Percentiles rank a stretch among this genome's conserved stretches.
Conservation (phyloP, 495 filamentous ascomycete species). For the Evansstolkia leycettana region DNA sequence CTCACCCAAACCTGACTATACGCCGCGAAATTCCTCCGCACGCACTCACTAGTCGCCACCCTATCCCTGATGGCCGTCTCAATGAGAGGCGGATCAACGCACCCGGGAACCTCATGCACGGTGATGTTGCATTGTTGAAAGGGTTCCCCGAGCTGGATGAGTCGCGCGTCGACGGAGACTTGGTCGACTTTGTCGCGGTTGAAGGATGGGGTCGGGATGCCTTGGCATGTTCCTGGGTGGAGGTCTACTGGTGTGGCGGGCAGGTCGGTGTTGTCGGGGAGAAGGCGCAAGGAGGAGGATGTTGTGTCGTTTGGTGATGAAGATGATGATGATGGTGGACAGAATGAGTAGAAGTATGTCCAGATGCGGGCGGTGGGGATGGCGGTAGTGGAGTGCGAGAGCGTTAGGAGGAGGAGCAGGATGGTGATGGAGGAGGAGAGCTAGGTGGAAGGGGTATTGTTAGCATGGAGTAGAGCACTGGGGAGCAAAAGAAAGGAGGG, state of each 20-base stretch:
- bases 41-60: conserved; percentile 17
- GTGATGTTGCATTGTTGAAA: conserved; percentile 21
- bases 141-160: conserved; percentile 8
- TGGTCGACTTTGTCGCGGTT: conserved; percentile 14
- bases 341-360: conserved; percentile 27
- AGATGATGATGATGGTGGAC: conserved; percentile 8
- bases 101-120: conserved; percentile 25
- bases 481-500: too few species aligned
- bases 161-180: conserved; percentile 21
- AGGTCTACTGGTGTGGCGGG: conserved; percentile 15
- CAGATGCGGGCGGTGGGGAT: conserved; percentile 16
- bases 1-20: conserved; percentile 23
- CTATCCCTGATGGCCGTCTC: conserved; percentile 10
- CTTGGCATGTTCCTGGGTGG: conserved; percentile 14
- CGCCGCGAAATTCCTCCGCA: conserved; percentile 11
- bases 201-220: conserved; percentile 18
- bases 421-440: conserved; percentile 8
- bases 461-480: too few species aligned
- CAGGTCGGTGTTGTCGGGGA: conserved; percentile 16
- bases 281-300: conserved; percentile 7
- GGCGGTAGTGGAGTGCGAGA: conserved; percentile 12
- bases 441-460: neutral
- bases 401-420: conserved; percentile 7
- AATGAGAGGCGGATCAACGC: conserved; percentile 21
- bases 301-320: neutral